A percentile compares a stretch with the other conserved stretches of the same genome.
These are phyloP conservation scores for Xylaria sp. DNA, from an alignment of 2,329 filamentous ascomycete species.

Conservation along the genomic window DNA sequence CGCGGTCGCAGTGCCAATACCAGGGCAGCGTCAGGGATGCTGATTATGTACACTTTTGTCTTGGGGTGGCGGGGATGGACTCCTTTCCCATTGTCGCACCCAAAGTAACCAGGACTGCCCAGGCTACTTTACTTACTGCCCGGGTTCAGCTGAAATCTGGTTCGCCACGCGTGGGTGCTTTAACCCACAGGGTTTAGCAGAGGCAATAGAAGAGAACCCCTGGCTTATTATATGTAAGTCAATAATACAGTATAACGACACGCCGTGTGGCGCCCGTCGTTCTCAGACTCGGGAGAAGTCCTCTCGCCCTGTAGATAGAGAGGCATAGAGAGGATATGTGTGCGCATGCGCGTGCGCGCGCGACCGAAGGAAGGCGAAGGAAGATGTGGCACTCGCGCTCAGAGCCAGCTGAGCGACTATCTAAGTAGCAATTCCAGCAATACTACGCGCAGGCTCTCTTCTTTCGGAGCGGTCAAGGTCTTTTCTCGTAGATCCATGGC, in stretches of 20 bases:
- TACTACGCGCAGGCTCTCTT: too few relatives aligned
- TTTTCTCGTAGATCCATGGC: not conserved
- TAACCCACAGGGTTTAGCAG: not conserved
- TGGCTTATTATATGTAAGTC: slow-evolving; percentile 13
- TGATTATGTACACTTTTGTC: slow-evolving; percentile 8
- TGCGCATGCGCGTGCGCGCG: not conserved
- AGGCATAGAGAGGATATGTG: not conserved
- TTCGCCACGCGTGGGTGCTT: slow-evolving; percentile 23
- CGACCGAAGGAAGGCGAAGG: not conserved
- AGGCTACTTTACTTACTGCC: too few relatives aligned
- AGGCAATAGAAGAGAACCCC: slow-evolving; percentile 15
- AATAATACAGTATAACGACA: slow-evolving; percentile 10
- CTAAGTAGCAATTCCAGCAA: not conserved
- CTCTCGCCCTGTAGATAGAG: not conserved
- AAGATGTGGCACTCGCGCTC: not conserved
- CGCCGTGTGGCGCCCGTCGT: not conserved
- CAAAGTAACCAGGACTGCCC: too few relatives aligned
- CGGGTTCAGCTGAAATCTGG: slow-evolving; percentile 23
- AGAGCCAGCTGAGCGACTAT: not conserved
- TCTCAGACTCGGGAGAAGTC: not conserved
- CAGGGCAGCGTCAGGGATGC: slow-evolving; percentile 7
- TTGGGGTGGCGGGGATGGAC: slow-evolving; percentile 4
- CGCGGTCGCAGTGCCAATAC: not conserved
- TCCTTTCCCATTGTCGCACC: not conserved
- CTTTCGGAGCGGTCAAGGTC: not conserved